These are phyloP conservation scores for Poa pratensis DNA, from an alignment of 176 grass and related monocot genomes.

Conservation along the genomic window DNA sequence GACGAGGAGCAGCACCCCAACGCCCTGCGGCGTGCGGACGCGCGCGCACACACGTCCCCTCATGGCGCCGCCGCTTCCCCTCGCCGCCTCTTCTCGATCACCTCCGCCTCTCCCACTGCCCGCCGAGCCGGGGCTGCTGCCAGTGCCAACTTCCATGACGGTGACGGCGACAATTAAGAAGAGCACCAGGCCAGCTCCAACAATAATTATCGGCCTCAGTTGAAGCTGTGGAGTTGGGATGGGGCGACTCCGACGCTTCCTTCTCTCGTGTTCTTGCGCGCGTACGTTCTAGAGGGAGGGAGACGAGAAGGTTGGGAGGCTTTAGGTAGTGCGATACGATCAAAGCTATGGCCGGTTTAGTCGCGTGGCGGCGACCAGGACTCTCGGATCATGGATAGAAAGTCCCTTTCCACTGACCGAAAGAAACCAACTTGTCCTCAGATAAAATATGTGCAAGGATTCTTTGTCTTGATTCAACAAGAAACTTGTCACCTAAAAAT, in stretches of 20 bases:
- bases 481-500: no score
- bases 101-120: neutral
- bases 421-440: neutral
- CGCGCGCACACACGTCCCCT: slow-evolving; percentile 44
- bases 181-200: neutral
- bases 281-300: slow-evolving; percentile 27
- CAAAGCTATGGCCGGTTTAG: slow-evolving; percentile 19
- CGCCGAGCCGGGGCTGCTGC: neutral
- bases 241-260: neutral
- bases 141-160: slow-evolving; percentile 31
- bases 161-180: slow-evolving; percentile 26
- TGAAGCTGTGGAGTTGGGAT: neutral
- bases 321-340: slow-evolving; percentile 34
- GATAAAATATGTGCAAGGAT: neutral
- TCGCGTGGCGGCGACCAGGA: slow-evolving; percentile 33
- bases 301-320: slow-evolving; percentile 8
- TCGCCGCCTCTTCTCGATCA: neutral
- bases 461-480: neutral
- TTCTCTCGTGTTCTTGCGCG: slow-evolving; percentile 42
- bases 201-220: slow-evolving; percentile 2
- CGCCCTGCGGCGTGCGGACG: slow-evolving; percentile 42
- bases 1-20: slow-evolving; percentile 47
- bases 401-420: neutral
- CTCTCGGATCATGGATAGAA: slow-evolving; percentile 40
- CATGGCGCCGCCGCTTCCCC: slow-evolving; percentile 17